Evolutionary conservation across 495 filamentous ascomycete species (phyloP).

Genomic region (Platismatia glauca): DNA sequence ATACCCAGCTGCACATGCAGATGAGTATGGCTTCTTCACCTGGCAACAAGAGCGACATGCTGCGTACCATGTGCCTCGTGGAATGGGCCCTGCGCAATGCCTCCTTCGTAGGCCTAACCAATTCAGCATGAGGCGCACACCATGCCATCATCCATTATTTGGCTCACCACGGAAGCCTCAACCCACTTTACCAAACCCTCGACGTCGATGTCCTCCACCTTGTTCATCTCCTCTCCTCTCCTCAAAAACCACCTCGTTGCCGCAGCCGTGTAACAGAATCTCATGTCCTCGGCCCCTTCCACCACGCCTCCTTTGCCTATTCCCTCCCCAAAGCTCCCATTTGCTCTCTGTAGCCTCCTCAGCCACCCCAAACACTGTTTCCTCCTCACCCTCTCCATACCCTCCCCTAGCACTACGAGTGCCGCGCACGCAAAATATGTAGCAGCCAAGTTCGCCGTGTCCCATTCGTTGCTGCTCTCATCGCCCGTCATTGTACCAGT

Average conservation of each 20-base stretch:
- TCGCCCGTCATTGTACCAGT: slow-evolving; percentile 54
- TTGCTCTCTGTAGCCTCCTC: slow-evolving; percentile 61
- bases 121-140: slow-evolving; percentile 10
- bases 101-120: slow-evolving; percentile 77
- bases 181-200: slow-evolving; percentile 62
- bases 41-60: slow-evolving; percentile 21
- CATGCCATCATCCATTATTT: not conserved
- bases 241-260: slow-evolving; percentile 78
- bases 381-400: slow-evolving; percentile 58
- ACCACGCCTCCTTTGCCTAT: slow-evolving; percentile 51
- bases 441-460: slow-evolving; percentile 74
- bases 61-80: slow-evolving; percentile 81
- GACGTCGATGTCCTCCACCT: slow-evolving; percentile 66
- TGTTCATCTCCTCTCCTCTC: slow-evolving; percentile 40
- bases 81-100: slow-evolving; percentile 68
- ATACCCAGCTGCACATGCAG: slow-evolving; percentile 56
- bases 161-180: slow-evolving; percentile 52
- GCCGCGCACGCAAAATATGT: slow-evolving; percentile 79
- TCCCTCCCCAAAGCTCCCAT: slow-evolving; percentile 89
- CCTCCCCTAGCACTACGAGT: slow-evolving; percentile 66
- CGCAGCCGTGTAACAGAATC: slow-evolving; percentile 76
- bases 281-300: slow-evolving; percentile 70
- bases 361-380: slow-evolving; percentile 64
- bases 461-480: slow-evolving; percentile 48
- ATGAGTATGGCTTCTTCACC: slow-evolving; percentile 19